Evolutionary conservation across 2,329 filamentous ascomycete genomes (phyloP).

Genomic region (Sporothrix variecibatus): DNA sequence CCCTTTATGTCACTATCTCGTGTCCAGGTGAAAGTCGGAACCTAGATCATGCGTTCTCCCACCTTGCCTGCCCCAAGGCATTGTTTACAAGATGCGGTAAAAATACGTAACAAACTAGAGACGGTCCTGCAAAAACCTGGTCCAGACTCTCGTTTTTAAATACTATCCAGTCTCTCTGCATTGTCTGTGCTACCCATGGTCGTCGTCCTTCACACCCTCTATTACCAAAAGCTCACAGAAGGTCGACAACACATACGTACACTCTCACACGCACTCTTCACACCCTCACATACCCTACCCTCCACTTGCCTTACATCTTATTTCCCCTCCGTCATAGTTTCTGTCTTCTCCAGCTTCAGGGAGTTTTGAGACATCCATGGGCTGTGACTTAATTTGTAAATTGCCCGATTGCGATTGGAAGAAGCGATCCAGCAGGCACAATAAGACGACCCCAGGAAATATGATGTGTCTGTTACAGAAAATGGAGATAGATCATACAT

Average conservation of each 20-base stretch:
- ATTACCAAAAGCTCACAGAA: not conserved
- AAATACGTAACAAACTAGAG: not conserved
- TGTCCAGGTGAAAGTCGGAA: not conserved
- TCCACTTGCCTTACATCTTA: not conserved
- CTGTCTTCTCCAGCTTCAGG: not conserved
- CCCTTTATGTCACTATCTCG: not conserved
- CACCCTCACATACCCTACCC: not conserved
- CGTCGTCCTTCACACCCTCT: conserved; percentile 6
- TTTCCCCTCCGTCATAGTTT: not conserved
- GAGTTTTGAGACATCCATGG: not conserved
- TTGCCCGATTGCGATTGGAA: not conserved
- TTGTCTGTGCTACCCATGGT: not conserved
- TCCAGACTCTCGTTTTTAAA: not conserved
- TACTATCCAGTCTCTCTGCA: not conserved
- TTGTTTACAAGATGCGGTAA: not conserved
- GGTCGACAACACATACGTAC: conserved; percentile 2
- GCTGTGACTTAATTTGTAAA: not conserved
- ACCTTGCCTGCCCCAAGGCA: not conserved
- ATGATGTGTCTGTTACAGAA: not conserved
- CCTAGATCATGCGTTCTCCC: not conserved
- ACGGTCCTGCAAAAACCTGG: not conserved
- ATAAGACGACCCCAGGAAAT: not conserved
- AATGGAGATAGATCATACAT: not conserved
- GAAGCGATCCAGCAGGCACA: not conserved
- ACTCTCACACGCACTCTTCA: not conserved